Evolutionary conservation across 306 rosid genomes (phyloP), one percentile per base, ranked within the genome.

Genomic region (Cajanus cajan): DNA sequence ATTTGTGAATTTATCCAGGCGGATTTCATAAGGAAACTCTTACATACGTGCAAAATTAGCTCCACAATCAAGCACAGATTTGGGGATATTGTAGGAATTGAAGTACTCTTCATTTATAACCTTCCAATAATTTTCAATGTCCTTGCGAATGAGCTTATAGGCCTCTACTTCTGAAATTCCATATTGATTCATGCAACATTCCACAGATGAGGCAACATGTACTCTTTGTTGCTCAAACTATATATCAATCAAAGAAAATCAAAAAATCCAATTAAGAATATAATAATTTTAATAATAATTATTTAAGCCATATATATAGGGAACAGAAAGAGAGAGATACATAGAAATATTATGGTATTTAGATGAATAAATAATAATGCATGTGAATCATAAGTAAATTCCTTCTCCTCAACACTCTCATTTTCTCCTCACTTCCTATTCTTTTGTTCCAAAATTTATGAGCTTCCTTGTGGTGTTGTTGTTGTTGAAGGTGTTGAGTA

Each of bases 181-280:
- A n/a, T 81, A 25, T 21, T 87, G 80, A 13, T 67, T 74, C 80
- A 86, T 83, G 78, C 80, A 90, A 37, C 94, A 86, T 62, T 90
- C 90, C 0, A 87, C 55, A 0, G 74, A 66, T 0, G 84, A 80
- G 0, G 77, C 82, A 19, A 72, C 74, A 10, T 90, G 89, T 14
- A 66, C 82, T 63, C 91, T 48, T 28, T 83, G 65, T 39, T 81
- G 80, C 44, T 85, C 93, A 68, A 83, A 75, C 87, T 72, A 54
- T 28, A 28, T 28, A 28, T 11, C 11, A 2, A 21, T 37, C 14
- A 48, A 50, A 22, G 7, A 21, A 47, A 45, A 69, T 45, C 4
- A 5, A 25, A 59, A 59, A 21, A 15, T 51, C 7, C 4, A 50
- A 18, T 57, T 57, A 28, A 12, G 21, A 15, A 15, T 6, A 0